phyloP scores from a whole-genome alignment of 2,329 filamentous ascomycete genomes.

The Moelleriella libera region DNA sequence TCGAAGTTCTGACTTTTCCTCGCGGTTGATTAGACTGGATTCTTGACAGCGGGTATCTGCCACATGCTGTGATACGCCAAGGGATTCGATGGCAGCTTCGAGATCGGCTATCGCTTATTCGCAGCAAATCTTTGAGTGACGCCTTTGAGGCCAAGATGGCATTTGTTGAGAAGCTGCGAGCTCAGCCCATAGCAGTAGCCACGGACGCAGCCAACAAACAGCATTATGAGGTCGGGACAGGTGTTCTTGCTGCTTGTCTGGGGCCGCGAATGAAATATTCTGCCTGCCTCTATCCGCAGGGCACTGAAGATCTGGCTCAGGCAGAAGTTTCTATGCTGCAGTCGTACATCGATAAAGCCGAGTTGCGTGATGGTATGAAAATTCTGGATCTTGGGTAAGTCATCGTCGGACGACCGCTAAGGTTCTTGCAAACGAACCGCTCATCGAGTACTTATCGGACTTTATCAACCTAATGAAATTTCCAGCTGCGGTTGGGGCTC shows the following conservation, averaged over 20 bases:
- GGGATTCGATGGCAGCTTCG: slow-evolving; percentile 53
- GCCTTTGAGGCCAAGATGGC: slow-evolving; percentile 46
- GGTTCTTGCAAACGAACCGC: too few relatives aligned
- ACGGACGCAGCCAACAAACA: slow-evolving; percentile 52
- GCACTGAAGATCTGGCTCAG: slow-evolving; percentile 46
- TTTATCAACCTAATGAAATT: not conserved
- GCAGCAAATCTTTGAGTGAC: slow-evolving; percentile 34
- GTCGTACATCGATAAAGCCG: slow-evolving; percentile 46
- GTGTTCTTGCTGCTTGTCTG: slow-evolving; percentile 44
- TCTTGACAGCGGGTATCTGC: slow-evolving; percentile 52
- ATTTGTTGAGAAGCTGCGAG: slow-evolving; percentile 45
- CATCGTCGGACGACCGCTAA: not conserved
- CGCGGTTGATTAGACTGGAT: slow-evolving; percentile 29
- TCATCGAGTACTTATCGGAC: too few relatives aligned
- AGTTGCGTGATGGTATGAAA: slow-evolving; percentile 42
- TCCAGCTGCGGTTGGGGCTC: slow-evolving; percentile 56
- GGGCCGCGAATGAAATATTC: slow-evolving; percentile 63
- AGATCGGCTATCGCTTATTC: slow-evolving; percentile 42
- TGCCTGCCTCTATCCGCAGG: slow-evolving; percentile 50
- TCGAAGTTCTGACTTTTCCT: not conserved
- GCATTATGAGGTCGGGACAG: slow-evolving; percentile 60
- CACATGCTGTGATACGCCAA: slow-evolving; percentile 44
- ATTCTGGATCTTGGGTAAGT: slow-evolving; percentile 48
- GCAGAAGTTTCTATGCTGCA: slow-evolving; percentile 54
- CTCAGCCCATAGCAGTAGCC: slow-evolving; percentile 52